Evolutionary conservation across 1,284 basidiomycete species (phyloP).

Genomic region (Marasmius sp.): DNA sequence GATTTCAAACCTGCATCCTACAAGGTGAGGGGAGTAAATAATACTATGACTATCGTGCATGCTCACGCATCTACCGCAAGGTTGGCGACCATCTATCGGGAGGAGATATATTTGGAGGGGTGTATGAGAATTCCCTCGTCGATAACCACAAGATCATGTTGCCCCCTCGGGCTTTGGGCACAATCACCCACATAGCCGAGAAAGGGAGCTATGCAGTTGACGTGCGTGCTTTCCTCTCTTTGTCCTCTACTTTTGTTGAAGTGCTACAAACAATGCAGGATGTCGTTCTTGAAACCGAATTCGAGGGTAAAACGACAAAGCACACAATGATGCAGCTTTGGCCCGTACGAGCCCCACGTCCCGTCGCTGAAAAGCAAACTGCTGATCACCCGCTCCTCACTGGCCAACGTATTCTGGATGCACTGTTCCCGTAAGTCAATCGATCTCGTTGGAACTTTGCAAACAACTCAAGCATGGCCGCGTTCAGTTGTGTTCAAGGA

Average conservation of each 20-base stretch:
- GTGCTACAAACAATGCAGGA: slow-evolving; percentile 54
- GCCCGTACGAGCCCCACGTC: slow-evolving; percentile 98
- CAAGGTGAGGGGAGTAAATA: slow-evolving; percentile 48
- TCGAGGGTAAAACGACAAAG: slow-evolving; percentile 91
- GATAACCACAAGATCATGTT: slow-evolving; percentile 98
- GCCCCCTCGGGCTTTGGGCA: slow-evolving; percentile 90
- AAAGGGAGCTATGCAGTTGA: slow-evolving; percentile 93
- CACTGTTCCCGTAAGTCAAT: slow-evolving; percentile 85
- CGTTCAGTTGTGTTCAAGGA: slow-evolving; percentile 89
- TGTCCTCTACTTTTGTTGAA: slow-evolving; percentile 3
- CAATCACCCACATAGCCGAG: slow-evolving; percentile 92
- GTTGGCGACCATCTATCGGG: slow-evolving; percentile 97
- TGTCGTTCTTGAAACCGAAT: slow-evolving; percentile 95
- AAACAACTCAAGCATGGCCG: neutral
- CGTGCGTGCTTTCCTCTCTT: slow-evolving; percentile 44
- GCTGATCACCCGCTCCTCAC: slow-evolving; percentile 93
- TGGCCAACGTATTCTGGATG: slow-evolving; percentile 96
- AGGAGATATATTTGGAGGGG: slow-evolving; percentile 93
- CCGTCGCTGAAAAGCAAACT: slow-evolving; percentile 91
- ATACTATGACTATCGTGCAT: slow-evolving; percentile 1
- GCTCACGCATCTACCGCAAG: slow-evolving; percentile 34
- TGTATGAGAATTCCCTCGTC: slow-evolving; percentile 97
- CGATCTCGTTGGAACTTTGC: neutral
- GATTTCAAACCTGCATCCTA: slow-evolving; percentile 90
- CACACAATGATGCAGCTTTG: slow-evolving; percentile 98